A percentile compares a stretch with the other conserved stretches of the same genome.
Conservation (phyloP, 805 yeast species). For the Debaryomyces castellii region DNA sequence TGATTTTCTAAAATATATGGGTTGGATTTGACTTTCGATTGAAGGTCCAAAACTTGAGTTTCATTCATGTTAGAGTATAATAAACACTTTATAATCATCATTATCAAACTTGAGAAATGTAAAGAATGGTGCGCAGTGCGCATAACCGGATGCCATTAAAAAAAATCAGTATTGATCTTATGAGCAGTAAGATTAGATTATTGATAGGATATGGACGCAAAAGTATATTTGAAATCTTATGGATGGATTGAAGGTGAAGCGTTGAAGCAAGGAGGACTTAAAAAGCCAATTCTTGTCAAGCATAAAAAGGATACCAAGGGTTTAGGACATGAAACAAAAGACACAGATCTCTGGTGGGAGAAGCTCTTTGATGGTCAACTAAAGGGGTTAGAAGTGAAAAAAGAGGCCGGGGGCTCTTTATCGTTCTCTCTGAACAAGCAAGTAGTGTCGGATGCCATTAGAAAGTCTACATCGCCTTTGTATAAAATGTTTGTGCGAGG, state of each 20-base stretch:
- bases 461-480: slow-evolving; percentile 64
- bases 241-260: slow-evolving; percentile 97
- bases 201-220: slow-evolving; percentile 61
- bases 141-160: slow-evolving; percentile 4
- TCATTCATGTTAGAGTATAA: neutral
- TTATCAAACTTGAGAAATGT: neutral
- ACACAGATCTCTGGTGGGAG: slow-evolving; percentile 96
- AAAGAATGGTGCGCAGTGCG: neutral
- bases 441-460: slow-evolving; percentile 44
- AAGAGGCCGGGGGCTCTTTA: slow-evolving; percentile 33
- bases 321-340: slow-evolving; percentile 74
- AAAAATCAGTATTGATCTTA: slow-evolving; percentile 1
- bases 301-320: slow-evolving; percentile 93
- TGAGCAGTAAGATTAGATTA: neutral
- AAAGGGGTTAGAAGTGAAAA: slow-evolving; percentile 65
- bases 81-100: neutral
- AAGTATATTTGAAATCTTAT: slow-evolving; percentile 65
- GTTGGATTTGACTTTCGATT: slow-evolving; percentile 8
- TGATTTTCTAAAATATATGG: slow-evolving; percentile 14
- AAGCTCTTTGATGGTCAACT: slow-evolving; percentile 90
- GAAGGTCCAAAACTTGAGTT: neutral
- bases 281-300: slow-evolving; percentile 82
- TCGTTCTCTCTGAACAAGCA: slow-evolving; percentile 54
- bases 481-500: slow-evolving; percentile 88
- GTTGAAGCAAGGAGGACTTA: slow-evolving; percentile 71